A percentile compares a stretch with the other conserved stretches of the same genome.
Conservation (phyloP, 2,329 filamentous ascomycete species). For the Pseudogymnoascus sp. region DNA sequence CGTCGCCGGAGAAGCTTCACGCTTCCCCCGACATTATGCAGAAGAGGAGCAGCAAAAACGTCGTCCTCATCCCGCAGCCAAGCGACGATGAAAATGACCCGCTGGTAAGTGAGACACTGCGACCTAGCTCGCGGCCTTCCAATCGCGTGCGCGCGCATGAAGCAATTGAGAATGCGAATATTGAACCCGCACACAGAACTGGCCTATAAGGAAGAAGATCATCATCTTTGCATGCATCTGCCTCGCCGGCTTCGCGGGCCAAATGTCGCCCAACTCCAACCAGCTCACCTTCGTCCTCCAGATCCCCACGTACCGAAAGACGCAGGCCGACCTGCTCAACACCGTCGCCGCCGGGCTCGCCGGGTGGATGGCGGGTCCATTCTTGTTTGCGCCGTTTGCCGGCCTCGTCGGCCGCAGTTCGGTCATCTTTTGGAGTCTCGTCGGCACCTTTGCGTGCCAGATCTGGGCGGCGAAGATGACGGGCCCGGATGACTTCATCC, state of each 20-base stretch:
- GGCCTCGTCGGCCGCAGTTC: slow-evolving; percentile 17
- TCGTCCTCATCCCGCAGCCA: slow-evolving; percentile 40
- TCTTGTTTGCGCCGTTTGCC: slow-evolving; percentile 20
- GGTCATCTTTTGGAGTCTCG: slow-evolving; percentile 21
- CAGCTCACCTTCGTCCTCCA: slow-evolving; percentile 9
- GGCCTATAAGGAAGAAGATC: slow-evolving; percentile 7
- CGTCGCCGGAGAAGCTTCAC: slow-evolving; percentile 5
- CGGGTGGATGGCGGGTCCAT: slow-evolving; percentile 19
- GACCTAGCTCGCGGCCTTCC: background rate
- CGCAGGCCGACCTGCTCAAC: slow-evolving; percentile 1
- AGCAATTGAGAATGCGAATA: background rate
- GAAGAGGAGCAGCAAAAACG: background rate
- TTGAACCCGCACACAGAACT: background rate
- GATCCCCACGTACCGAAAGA: background rate
- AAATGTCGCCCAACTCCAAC: slow-evolving; percentile 8
- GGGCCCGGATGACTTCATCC: slow-evolving; percentile 27
- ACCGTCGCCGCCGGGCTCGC: slow-evolving; percentile 16
- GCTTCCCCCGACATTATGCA: background rate
- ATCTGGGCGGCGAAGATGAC: slow-evolving; percentile 26
- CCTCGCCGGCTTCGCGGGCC: slow-evolving; percentile 3
- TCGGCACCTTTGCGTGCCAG: slow-evolving; percentile 16
- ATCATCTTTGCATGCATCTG: slow-evolving; percentile 3
- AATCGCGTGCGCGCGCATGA: background rate
- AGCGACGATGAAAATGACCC: slow-evolving; percentile 42
- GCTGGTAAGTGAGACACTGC: slow-evolving; percentile 25